Evolutionary conservation across 768 basidiomycete species (phyloP), one percentile per base, ranked within the genome.

Genomic region (Trametes punicea): DNA sequence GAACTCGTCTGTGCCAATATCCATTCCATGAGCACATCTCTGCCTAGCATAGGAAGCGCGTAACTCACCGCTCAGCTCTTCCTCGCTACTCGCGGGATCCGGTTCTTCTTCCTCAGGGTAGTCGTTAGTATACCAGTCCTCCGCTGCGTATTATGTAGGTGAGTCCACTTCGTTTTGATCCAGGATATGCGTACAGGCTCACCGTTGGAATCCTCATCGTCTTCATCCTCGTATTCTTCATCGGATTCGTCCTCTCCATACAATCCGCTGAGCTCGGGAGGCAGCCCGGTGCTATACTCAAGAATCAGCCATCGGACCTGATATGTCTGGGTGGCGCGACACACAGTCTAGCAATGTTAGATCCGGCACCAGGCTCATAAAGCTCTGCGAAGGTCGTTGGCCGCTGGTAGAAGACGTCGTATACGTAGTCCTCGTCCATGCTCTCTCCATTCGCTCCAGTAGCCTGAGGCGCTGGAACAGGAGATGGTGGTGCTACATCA

Each of bases 141-240:
- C 89, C 16, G 85, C 89, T 90, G 62, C 5, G 3, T 15, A 11
- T 5, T 15, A 44, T 27, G 6, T 2, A 8, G 11, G n/a, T 7
- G 49, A 7, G 42, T 16, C 21, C 8, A n/a, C n/a, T n/a, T n/a
- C n/a, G n/a, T n/a, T n/a, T n/a, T n/a, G n/a, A n/a, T n/a, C n/a
- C n/a, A n/a, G n/a, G n/a, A n/a, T 36, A 57, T 45, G 54, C 27
- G 41, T 38, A 31, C 51, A 31, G 40, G 13, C 71, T 34, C 41
- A 88, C 90, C 87, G 69, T 92, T 92, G 0, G 90, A 92, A 63
- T 92, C 90, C 62, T 92, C 90, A 57, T 91, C 88, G 3, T 81
- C 89, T 60, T 88, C 85, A 54, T 88, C 89, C 59, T 82, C 85
- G 0, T 81, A 82, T 36, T 84, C 85, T 20, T 84, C 85, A 9